Conservation (phyloP, 2,329 filamentous ascomycete genomes). For the Aspergillus sp. region DNA sequence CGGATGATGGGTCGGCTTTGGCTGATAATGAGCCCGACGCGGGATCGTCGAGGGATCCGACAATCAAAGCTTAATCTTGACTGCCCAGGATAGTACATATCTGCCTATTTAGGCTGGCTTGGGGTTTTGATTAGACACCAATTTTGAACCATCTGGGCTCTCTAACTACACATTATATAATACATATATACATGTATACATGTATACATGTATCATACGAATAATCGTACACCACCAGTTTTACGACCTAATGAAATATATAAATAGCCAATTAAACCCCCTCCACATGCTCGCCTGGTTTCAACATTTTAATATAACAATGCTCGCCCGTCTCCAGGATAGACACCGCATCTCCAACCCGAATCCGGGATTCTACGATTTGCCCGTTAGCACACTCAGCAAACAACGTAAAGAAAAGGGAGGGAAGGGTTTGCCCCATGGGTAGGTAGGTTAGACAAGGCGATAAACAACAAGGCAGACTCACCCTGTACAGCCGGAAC, state of each 20-base stretch:
- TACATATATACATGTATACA: not conserved
- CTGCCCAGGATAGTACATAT: not conserved
- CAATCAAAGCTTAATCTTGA: not conserved
- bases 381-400: not conserved
- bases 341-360: constrained; percentile 40
- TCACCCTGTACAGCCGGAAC: constrained; percentile 33
- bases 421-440: not conserved
- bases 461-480: not conserved
- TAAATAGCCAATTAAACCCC: constrained; percentile 21
- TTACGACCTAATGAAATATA: not conserved
- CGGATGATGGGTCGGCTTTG: constrained; percentile 22
- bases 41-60: not conserved
- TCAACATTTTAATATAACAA: constrained; percentile 44
- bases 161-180: not conserved
- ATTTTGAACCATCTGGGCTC: not conserved
- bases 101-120: too few species aligned
- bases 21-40: constrained; percentile 5
- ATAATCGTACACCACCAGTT: not conserved
- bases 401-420: not conserved
- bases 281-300: constrained; percentile 32
- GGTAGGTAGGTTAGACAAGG: not conserved
- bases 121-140: not conserved
- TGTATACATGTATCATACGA: not conserved
- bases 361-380: constrained; percentile 32
- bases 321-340: constrained; percentile 45